Evolutionary conservation across 176 grass and related monocot species (phyloP).

Genomic region (Zea luxurians): DNA sequence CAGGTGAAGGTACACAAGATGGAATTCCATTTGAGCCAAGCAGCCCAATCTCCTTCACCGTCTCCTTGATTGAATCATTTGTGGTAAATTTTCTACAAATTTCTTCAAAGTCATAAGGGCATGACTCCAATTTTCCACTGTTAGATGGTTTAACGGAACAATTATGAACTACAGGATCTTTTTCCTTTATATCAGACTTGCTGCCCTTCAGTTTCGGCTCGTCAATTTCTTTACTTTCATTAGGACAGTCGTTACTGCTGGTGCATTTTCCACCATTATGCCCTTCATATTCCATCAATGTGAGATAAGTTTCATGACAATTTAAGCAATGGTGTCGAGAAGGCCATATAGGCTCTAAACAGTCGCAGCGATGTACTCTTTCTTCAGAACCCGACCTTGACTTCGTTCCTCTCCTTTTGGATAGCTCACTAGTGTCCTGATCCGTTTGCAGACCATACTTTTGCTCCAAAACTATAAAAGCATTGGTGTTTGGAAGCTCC

Average conservation of each 20-base stretch:
- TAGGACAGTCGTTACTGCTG: constrained; percentile 26
- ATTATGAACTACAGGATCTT: constrained; percentile 36
- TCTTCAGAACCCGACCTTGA: constrained; percentile 59
- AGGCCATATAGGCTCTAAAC: constrained; percentile 85
- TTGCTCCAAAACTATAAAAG: constrained; percentile 64
- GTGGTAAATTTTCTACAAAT: constrained; percentile 74
- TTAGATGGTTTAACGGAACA: constrained; percentile 34
- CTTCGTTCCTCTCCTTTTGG: constrained; percentile 64
- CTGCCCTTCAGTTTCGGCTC: constrained; percentile 53
- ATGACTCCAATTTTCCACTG: constrained; percentile 50
- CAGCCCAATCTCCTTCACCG: constrained; percentile 77
- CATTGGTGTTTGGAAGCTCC: constrained; percentile 61
- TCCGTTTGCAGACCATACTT: constrained; percentile 67
- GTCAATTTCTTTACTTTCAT: constrained; percentile 56
- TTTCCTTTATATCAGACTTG: constrained; percentile 60
- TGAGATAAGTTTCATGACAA: constrained; percentile 74
- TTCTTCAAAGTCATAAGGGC: constrained; percentile 78
- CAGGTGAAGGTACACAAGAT: constrained; percentile 65
- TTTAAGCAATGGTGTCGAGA: constrained; percentile 74
- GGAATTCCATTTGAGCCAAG: constrained; percentile 73
- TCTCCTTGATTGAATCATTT: constrained; percentile 81
- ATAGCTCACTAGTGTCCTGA: constrained; percentile 57
- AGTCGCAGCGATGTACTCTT: constrained; percentile 74
- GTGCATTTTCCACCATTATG: constrained; percentile 79
- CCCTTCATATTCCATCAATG: constrained; percentile 59